A percentile compares a stretch with the other conserved stretches of the same genome.
Evolutionary conservation across 1,284 basidiomycete species (phyloP).

Genomic region (Apiotrichum brassicae): DNA sequence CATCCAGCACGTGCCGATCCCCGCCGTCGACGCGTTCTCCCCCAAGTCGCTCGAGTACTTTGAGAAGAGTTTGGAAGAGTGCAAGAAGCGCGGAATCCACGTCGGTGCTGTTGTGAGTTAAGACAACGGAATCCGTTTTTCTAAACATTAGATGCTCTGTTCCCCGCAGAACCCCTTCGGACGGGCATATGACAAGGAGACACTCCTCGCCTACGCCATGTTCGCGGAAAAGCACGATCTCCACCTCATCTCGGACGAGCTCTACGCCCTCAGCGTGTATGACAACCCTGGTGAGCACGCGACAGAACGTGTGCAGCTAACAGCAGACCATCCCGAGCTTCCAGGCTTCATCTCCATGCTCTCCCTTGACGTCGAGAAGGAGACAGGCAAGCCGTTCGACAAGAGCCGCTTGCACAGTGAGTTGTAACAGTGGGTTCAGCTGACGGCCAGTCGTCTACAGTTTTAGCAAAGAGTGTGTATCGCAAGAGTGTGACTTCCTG

Average conservation of each 20-base stretch:
- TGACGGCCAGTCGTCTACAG: conserved; percentile 35
- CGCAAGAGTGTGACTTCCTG: not conserved
- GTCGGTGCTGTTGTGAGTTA: conserved; percentile 33
- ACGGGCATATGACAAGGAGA: conserved; percentile 39
- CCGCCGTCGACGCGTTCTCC: conserved; percentile 2
- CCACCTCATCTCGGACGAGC: conserved; percentile 48
- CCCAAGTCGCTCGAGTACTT: conserved; percentile 4
- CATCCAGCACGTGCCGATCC: conserved; percentile 8
- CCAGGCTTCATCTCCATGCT: conserved; percentile 45
- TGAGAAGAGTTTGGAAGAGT: conserved; percentile 21
- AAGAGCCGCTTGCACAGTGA: conserved; percentile 42
- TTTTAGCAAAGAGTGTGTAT: conserved; percentile 45
- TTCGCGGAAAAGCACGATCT: conserved; percentile 48
- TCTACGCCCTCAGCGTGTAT: conserved; percentile 47
- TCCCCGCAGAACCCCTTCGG: conserved; percentile 49
- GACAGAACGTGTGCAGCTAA: conserved; percentile 2
- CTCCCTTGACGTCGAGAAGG: conserved; percentile 44
- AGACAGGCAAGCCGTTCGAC: conserved; percentile 42
- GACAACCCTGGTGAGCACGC: conserved; percentile 31
- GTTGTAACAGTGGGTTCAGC: conserved; percentile 1
- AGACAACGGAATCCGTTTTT: not conserved
- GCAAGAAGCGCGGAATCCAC: conserved; percentile 23
- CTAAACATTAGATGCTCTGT: conserved; percentile 27
- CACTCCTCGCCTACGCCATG: conserved; percentile 44
- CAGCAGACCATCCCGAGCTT: conserved; percentile 26